A percentile compares a stretch with the other conserved stretches of the same genome.
Conservation (phyloP, 441 rosid genomes). For the Euphorbia schlechtendalii region DNA sequence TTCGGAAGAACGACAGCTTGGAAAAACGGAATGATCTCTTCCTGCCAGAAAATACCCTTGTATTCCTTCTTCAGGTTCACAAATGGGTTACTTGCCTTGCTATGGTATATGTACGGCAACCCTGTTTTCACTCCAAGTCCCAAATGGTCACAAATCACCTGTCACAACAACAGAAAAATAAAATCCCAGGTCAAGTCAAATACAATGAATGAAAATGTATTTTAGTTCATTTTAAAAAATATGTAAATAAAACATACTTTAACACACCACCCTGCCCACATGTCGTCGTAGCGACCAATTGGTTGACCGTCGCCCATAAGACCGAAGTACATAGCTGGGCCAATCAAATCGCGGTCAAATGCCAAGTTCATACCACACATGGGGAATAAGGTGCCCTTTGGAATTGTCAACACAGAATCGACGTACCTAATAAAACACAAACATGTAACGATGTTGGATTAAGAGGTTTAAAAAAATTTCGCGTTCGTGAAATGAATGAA, state of each 20-base stretch:
- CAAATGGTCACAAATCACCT: slow-evolving; percentile 93
- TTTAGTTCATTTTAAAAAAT: too few species aligned
- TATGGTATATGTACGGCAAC: slow-evolving; percentile 86
- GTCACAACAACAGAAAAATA: too few species aligned
- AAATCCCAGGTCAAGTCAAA: too few species aligned
- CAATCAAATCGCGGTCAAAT: slow-evolving; percentile 81
- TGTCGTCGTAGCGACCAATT: too few species aligned
- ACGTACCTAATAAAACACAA: slow-evolving; percentile 46
- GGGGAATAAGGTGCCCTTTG: too few species aligned
- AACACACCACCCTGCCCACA: too few species aligned
- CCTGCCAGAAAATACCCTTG: slow-evolving; percentile 97
- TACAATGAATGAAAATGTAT: too few species aligned
- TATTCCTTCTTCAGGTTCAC: too few species aligned
- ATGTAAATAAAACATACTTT: slow-evolving; percentile 72
- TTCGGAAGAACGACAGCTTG: slow-evolving; percentile 62
- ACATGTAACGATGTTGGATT: background rate
- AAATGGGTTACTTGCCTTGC: slow-evolving; percentile 95
- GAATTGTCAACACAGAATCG: slow-evolving; percentile 88
- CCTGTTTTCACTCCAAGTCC: slow-evolving; percentile 91
- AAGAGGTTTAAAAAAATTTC: background rate
- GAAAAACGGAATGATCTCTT: slow-evolving; percentile 96
- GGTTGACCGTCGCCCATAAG: too few species aligned
- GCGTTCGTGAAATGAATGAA: background rate
- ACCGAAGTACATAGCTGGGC: too few species aligned
- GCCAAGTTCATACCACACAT: slow-evolving; percentile 98